Base-by-base conservation (phyloP, 106 monocot species). In the Triglochin maritima region DNA sequence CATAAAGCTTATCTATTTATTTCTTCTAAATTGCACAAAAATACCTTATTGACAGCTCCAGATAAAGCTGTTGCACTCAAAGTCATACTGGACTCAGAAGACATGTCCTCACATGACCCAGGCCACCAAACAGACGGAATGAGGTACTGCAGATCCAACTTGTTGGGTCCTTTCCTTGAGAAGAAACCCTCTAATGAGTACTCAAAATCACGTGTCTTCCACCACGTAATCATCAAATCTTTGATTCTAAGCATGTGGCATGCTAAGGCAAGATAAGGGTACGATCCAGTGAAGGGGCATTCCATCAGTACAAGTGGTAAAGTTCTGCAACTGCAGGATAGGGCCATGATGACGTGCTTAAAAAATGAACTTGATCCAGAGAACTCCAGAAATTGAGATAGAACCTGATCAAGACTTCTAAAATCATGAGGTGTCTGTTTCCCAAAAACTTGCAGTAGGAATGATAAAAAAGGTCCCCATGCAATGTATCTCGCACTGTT, bases 71-170 rank as follows among this genome's bases (percentile, higher is more conserved):
- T 66, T 53, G 86, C 80, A 9, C 84, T 79, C 60, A 98, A 70
- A 45, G 71, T 82, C 96, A 98, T 88, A 78, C 83, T 86, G 15
- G 77, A 84, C 74, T 89, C 86, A 63, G 82, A 79, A 57, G 81
- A 85, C 64, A 73, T 73, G 51, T 96, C 95, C 57, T 96, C 95
- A 64, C 62, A 87, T 59, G 80, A 89, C 12, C 89, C 90, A 67
- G 90, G 85, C 85, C 94, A 90, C 94, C 94, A 95, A 71, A 96
- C 87, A 63, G 87, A 87, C 47, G 96, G 96, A 56, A 98, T 80
- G 59, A 91, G 69, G 44, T 65, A 59, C 42, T 91, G 81, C 57
- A 98, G 70, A 73, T 98, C 96, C 75, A 84, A 83, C 79, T 91
- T 91, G 81, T 82, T 98, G 64, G 91, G 88, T 47, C 50, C 66